These are phyloP conservation scores for Epichloe scottii DNA, from an alignment of 2,329 filamentous ascomycete species.

Conservation along the genomic window DNA sequence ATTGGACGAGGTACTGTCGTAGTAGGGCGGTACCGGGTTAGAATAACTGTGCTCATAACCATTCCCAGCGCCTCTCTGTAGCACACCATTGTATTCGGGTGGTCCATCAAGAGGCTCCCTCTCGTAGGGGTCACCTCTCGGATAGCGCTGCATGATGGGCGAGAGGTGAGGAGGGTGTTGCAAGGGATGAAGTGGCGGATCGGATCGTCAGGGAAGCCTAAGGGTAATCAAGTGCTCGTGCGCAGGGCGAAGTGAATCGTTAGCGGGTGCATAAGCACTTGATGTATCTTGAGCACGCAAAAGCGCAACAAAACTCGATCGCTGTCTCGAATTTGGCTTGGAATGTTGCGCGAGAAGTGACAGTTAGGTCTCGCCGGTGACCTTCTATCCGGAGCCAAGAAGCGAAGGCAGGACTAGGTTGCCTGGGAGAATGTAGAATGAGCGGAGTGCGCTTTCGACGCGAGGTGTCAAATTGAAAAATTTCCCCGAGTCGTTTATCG, in stretches of 20 bases:
- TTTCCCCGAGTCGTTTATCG: neutral
- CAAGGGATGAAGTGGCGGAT: no score
- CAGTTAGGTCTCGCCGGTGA: neutral
- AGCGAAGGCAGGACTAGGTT: neutral
- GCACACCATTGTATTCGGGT: neutral
- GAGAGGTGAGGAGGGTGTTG: neutral
- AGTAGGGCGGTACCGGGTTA: slow-evolving; percentile 12
- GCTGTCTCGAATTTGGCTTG: neutral
- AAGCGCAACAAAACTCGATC: neutral
- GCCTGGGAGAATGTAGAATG: neutral
- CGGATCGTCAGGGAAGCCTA: neutral
- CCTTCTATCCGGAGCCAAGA: neutral
- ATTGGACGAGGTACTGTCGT: slow-evolving; percentile 15
- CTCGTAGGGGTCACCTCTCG: slow-evolving; percentile 20
- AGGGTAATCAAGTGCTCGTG: neutral
- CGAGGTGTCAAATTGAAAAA: no score
- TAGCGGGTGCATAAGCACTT: neutral
- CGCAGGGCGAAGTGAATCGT: neutral
- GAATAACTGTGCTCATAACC: slow-evolving; percentile 8
- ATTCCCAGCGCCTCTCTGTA: slow-evolving; percentile 8
- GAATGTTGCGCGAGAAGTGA: neutral
- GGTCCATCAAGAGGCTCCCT: slow-evolving; percentile 22
- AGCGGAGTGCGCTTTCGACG: no score
- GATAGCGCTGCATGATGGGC: slow-evolving; percentile 20
- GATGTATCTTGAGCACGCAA: neutral